phyloP scores from a whole-genome alignment of 176 grass and related monocot genomes.

The Leersia perrieri region DNA sequence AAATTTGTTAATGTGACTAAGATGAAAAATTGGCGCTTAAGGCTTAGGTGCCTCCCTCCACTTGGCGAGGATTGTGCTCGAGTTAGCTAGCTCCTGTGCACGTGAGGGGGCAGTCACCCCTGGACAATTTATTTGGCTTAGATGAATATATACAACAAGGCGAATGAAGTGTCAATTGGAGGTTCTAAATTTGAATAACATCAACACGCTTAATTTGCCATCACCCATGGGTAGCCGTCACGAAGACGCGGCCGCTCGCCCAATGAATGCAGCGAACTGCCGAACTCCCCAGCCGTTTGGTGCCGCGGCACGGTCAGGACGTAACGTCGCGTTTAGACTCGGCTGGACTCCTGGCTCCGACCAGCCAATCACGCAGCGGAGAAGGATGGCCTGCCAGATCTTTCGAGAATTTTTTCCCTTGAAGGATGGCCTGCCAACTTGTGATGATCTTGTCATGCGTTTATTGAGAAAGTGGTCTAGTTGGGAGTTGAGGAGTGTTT shows the following conservation, averaged over 20 bases:
- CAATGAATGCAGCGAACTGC: slow-evolving; percentile 22
- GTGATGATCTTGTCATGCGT: slow-evolving; percentile 8
- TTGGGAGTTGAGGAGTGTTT: slow-evolving; percentile 40
- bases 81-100: too few species aligned
- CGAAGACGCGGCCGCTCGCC: slow-evolving; percentile 24
- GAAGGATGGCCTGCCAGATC: neutral
- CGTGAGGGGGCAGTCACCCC: too few species aligned
- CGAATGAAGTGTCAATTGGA: too few species aligned
- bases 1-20: too few species aligned
- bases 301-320: slow-evolving; percentile 20
- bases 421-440: neutral
- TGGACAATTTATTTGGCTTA: too few species aligned
- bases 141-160: too few species aligned
- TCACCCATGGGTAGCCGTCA: neutral
- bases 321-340: slow-evolving; percentile 13
- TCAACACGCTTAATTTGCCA: too few species aligned
- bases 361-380: neutral
- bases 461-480: slow-evolving; percentile 14
- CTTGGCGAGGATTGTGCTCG: too few species aligned
- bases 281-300: neutral
- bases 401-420: too few species aligned
- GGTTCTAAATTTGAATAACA: too few species aligned
- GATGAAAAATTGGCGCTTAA: too few species aligned
- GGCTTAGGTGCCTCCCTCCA: too few species aligned
- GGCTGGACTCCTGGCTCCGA: slow-evolving; percentile 13